Conservation (phyloP, 371 early-diverging fungal species). For the Cokeromyces recurvatus region DNA sequence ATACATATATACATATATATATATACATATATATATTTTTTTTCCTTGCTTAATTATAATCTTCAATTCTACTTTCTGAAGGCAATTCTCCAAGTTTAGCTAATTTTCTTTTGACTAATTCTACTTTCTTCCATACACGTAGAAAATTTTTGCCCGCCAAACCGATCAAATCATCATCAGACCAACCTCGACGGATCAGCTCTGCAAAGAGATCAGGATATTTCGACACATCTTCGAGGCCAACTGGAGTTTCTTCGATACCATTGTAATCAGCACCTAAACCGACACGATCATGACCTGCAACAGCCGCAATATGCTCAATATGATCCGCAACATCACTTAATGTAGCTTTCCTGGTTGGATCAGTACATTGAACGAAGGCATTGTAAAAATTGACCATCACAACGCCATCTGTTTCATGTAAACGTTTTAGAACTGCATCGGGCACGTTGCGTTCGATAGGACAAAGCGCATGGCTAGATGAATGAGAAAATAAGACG, state of each 20-base stretch:
- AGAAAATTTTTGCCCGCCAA: constrained; percentile 53
- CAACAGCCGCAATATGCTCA: constrained; percentile 47
- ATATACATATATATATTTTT: no score
- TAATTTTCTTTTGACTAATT: constrained; percentile 33
- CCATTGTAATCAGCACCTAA: constrained; percentile 70
- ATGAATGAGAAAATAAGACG: constrained; percentile 61
- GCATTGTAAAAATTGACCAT: constrained; percentile 58
- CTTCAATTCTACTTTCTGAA: constrained; percentile 15
- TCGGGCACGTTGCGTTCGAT: constrained; percentile 69
- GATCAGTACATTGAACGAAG: constrained; percentile 49
- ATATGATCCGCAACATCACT: constrained; percentile 59
- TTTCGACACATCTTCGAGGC: constrained; percentile 61
- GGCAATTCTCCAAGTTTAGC: constrained; percentile 23
- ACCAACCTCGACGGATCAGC: constrained; percentile 54
- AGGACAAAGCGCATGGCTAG: constrained; percentile 48
- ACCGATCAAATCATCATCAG: constrained; percentile 50
- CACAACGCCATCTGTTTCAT: constrained; percentile 60
- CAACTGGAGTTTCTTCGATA: constrained; percentile 45
- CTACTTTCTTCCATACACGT: constrained; percentile 46
- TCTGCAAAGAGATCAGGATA: constrained; percentile 63
- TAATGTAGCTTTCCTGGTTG: constrained; percentile 38
- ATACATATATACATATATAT: no score
- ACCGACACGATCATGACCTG: constrained; percentile 56
- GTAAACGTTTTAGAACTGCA: constrained; percentile 41
- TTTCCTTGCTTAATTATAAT: no score